These are phyloP conservation scores for Pleurotus platypus DNA, from an alignment of 768 basidiomycete genomes.

Conservation along the genomic window DNA sequence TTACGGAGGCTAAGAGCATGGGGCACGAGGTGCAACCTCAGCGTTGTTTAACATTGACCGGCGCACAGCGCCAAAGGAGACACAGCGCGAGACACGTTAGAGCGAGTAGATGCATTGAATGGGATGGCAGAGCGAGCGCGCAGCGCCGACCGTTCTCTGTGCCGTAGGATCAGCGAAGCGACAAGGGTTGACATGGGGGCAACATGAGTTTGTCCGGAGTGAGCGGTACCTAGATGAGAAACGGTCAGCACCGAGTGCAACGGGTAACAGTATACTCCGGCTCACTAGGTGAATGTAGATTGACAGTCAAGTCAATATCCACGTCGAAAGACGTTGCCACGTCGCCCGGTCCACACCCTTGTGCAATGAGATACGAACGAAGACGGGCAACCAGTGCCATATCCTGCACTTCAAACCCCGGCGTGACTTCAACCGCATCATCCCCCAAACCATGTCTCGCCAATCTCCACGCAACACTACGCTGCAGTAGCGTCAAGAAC, in stretches of 20 bases:
- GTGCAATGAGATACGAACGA: constrained; percentile 7
- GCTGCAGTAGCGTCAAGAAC: constrained; percentile 7
- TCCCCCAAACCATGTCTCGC: neutral
- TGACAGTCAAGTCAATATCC: neutral
- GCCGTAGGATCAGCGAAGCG: constrained; percentile 9
- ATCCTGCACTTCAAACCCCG: constrained; percentile 11
- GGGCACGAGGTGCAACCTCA: too few relatives aligned
- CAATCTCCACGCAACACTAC: constrained; percentile 9
- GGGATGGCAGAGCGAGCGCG: neutral
- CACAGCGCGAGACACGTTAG: neutral
- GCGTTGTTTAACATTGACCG: neutral
- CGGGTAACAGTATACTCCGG: neutral
- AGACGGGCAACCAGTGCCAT: constrained; percentile 8
- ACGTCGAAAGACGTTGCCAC: neutral
- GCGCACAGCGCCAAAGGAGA: constrained; percentile 6
- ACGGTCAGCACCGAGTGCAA: neutral
- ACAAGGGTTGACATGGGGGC: constrained; percentile 12
- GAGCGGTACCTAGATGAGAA: neutral
- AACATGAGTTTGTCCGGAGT: neutral
- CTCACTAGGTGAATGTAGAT: constrained; percentile 1
- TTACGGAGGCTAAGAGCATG: too few relatives aligned
- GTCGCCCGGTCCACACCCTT: constrained; percentile 5
- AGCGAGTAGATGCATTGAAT: neutral
- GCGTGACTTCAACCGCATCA: neutral
- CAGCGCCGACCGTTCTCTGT: constrained; percentile 10